These are phyloP conservation scores for Magnaporthiopsis poae DNA, from an alignment of 2,329 filamentous ascomycete species.

Conservation along the genomic window DNA sequence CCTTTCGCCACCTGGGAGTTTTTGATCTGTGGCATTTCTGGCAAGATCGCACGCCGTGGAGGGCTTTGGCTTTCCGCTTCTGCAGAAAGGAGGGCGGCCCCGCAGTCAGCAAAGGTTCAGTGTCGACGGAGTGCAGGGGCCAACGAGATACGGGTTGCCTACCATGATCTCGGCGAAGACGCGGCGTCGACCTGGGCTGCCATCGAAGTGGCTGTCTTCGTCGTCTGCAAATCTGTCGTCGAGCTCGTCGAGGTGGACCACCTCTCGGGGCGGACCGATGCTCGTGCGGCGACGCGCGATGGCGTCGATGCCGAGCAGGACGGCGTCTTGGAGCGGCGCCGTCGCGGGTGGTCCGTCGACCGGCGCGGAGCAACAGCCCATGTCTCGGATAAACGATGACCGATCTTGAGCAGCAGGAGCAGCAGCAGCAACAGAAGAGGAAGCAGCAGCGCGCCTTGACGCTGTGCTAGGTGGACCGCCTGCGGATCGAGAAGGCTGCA, in stretches of 20 bases:
- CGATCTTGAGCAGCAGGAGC: neutral
- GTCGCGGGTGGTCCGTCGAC: neutral
- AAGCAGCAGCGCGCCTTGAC: neutral
- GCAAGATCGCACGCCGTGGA: neutral
- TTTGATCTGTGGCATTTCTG: conserved; percentile 1
- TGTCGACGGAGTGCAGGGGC: neutral
- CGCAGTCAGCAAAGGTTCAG: neutral
- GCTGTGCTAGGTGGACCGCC: neutral
- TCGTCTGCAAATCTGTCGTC: neutral
- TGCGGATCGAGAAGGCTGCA: neutral
- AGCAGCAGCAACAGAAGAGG: neutral
- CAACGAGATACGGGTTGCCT: neutral
- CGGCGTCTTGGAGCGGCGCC: too few species aligned
- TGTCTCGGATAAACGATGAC: neutral
- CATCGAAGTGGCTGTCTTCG: neutral
- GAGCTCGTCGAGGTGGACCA: neutral
- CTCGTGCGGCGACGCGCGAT: neutral
- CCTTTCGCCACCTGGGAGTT: conserved; percentile 1
- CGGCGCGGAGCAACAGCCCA: too few species aligned
- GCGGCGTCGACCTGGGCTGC: neutral
- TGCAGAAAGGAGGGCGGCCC: neutral
- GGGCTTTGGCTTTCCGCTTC: neutral
- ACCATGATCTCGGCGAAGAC: neutral
- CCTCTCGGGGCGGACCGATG: neutral
- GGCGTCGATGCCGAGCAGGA: neutral